Conservation (phyloP, 495 filamentous ascomycete genomes). For the Penicillium silybi region DNA sequence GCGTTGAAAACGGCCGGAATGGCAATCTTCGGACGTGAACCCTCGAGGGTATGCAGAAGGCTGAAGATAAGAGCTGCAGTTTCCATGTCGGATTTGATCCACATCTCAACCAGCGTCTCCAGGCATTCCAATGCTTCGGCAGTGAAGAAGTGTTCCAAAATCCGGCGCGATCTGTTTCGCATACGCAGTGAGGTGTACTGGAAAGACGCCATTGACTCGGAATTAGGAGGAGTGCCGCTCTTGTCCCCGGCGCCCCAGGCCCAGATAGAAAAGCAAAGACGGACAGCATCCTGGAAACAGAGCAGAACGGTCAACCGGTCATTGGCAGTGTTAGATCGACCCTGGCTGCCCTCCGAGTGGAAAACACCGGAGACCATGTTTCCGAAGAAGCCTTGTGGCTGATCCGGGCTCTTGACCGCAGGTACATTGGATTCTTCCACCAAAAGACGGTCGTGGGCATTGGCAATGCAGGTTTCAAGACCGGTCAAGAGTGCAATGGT, state of each 20-base stretch:
- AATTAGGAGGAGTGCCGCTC: slow-evolving; percentile 55
- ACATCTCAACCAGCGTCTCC: slow-evolving; percentile 83
- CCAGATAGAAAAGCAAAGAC: slow-evolving; percentile 91
- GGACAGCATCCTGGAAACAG: slow-evolving; percentile 94
- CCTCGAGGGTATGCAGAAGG: slow-evolving; percentile 86
- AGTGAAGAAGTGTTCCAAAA: slow-evolving; percentile 89
- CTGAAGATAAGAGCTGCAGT: slow-evolving; percentile 61
- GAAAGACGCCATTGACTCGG: slow-evolving; percentile 74
- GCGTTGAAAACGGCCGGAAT: slow-evolving; percentile 97
- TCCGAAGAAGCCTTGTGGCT: slow-evolving; percentile 87
- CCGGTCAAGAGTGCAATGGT: slow-evolving; percentile 77
- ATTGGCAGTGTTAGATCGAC: slow-evolving; percentile 78
- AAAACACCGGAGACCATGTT: slow-evolving; percentile 97
- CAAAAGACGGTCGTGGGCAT: slow-evolving; percentile 78
- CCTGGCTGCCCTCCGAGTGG: slow-evolving; percentile 69
- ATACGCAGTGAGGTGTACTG: slow-evolving; percentile 83
- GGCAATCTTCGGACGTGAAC: slow-evolving; percentile 84
- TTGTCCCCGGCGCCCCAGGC: slow-evolving; percentile 74
- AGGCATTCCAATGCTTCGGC: slow-evolving; percentile 94
- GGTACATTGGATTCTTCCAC: slow-evolving; percentile 67
- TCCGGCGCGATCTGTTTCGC: slow-evolving; percentile 79
- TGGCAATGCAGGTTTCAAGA: slow-evolving; percentile 83
- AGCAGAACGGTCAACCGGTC: slow-evolving; percentile 87
- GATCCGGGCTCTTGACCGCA: slow-evolving; percentile 72
- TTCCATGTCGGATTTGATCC: slow-evolving; percentile 52